Evolutionary conservation across 2,329 filamentous ascomycete species (phyloP).

Genomic region (Phaeophleospora eucalypticola): DNA sequence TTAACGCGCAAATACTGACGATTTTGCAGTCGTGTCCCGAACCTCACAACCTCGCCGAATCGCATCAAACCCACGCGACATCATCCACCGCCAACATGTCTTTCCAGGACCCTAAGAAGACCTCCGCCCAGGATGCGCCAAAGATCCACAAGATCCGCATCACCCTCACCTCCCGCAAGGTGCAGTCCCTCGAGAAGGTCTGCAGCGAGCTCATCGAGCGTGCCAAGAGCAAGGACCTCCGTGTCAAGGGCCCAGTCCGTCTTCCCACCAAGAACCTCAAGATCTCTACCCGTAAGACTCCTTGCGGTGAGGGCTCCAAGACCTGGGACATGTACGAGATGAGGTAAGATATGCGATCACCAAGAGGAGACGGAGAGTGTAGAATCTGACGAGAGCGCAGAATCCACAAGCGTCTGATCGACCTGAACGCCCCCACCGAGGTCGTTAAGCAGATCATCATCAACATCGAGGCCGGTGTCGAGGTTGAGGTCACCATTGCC

Average conservation of each 20-base stretch:
- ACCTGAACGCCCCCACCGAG: slow-evolving; percentile 93
- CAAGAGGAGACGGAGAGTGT: slow-evolving; percentile 23
- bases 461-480: slow-evolving; percentile 91
- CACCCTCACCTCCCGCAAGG: slow-evolving; percentile 93
- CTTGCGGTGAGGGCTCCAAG: slow-evolving; percentile 99
- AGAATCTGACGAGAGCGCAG: slow-evolving; percentile 11
- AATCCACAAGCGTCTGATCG: slow-evolving; percentile 36
- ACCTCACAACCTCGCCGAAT: slow-evolving; percentile 22
- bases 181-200: slow-evolving; percentile 94
- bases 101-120: slow-evolving; percentile 94
- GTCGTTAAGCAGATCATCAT: slow-evolving; percentile 95
- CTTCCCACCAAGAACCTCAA: slow-evolving; percentile 96
- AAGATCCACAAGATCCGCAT: slow-evolving; percentile 99
- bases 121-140: slow-evolving; percentile 75
- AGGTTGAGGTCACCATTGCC: slow-evolving; percentile 90
- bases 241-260: slow-evolving; percentile 96
- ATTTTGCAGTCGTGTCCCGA: slow-evolving; percentile 47
- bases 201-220: slow-evolving; percentile 98
- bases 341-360: slow-evolving; percentile 79
- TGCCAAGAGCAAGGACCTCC: slow-evolving; percentile 96
- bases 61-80: slow-evolving; percentile 26
- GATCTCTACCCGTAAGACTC: slow-evolving; percentile 97
- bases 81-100: slow-evolving; percentile 62
- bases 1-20: slow-evolving; percentile 12
- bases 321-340: slow-evolving; percentile 99